A percentile compares a stretch with the other conserved stretches of the same genome.
Conservation (phyloP, 768 basidiomycete genomes). For the Lepiota venenata region DNA sequence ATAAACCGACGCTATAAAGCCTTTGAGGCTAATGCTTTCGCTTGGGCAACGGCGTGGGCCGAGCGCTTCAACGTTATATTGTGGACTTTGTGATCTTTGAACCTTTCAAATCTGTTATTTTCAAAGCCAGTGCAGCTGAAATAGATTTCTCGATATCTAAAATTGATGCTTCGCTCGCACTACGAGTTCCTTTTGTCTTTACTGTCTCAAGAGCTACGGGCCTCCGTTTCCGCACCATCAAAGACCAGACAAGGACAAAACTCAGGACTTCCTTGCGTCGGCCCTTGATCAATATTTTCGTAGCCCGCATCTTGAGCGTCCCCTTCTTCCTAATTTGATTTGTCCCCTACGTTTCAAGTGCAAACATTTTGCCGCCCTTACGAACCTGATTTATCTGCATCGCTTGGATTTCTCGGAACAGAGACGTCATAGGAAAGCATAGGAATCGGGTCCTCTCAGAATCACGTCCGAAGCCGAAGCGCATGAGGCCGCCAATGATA, state of each 20-base stretch:
- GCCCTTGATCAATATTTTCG: too few relatives aligned
- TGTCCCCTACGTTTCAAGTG: too few relatives aligned
- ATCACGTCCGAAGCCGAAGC: not conserved
- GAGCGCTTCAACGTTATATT: not conserved
- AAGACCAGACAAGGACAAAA: too few relatives aligned
- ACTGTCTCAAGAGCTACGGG: not conserved
- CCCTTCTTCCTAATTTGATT: too few relatives aligned
- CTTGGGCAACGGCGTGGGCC: not conserved
- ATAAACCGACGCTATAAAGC: not conserved
- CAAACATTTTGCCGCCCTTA: too few relatives aligned
- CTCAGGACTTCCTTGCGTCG: too few relatives aligned
- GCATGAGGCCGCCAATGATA: not conserved
- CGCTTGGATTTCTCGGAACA: too few relatives aligned
- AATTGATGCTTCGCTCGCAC: not conserved
- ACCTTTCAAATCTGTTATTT: constrained; percentile 2
- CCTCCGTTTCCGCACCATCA: too few relatives aligned
- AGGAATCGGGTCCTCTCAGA: not conserved
- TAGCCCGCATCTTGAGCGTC: too few relatives aligned
- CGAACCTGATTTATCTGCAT: too few relatives aligned
- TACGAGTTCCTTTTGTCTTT: not conserved
- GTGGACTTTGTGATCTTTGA: not conserved
- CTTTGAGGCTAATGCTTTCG: not conserved
- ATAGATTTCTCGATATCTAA: not conserved
- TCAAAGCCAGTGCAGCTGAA: not conserved
- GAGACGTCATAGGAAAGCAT: not conserved